Conservation (phyloP, 805 yeast genomes). For the Wickerhamiella cacticola region DNA sequence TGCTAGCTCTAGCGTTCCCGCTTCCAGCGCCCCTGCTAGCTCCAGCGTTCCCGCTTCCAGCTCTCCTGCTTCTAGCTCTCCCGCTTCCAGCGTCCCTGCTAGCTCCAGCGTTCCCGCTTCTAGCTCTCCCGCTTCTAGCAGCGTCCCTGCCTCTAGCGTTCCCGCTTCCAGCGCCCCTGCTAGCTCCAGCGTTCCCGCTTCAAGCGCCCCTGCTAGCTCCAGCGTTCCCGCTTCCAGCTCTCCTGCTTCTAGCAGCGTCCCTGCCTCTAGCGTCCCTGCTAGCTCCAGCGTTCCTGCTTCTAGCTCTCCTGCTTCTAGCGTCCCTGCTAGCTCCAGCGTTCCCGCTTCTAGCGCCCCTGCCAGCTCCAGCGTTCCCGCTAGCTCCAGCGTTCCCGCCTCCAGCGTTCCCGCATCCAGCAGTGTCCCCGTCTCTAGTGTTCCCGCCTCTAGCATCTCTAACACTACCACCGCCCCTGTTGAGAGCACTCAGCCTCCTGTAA, state of each 20-base stretch:
- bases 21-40: neutral
- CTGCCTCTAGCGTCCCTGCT: constrained; percentile 1
- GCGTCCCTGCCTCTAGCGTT: neutral
- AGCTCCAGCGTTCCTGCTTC: constrained; percentile 3
- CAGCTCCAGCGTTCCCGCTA: constrained; percentile 2
- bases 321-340: constrained; percentile 3
- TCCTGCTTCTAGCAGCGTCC: neutral
- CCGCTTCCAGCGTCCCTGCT: neutral
- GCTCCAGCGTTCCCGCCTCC: constrained; percentile 1
- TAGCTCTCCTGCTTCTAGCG: neutral
- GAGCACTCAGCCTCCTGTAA: neutral
- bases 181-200: constrained; percentile 1
- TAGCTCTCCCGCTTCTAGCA: neutral
- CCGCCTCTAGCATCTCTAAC: neutral
- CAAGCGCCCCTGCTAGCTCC: neutral
- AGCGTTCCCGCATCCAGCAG: neutral
- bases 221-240: neutral
- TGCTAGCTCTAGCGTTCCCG: neutral
- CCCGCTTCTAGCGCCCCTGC: constrained; percentile 3
- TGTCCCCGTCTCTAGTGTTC: neutral
- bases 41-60: constrained; percentile 3
- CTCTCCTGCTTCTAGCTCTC: neutral
- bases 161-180: constrained; percentile 5
- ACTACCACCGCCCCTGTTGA: neutral
- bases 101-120: neutral